These are phyloP conservation scores for Kazachstania taianensis DNA, from an alignment of 805 yeast genomes.

Conservation along the genomic window DNA sequence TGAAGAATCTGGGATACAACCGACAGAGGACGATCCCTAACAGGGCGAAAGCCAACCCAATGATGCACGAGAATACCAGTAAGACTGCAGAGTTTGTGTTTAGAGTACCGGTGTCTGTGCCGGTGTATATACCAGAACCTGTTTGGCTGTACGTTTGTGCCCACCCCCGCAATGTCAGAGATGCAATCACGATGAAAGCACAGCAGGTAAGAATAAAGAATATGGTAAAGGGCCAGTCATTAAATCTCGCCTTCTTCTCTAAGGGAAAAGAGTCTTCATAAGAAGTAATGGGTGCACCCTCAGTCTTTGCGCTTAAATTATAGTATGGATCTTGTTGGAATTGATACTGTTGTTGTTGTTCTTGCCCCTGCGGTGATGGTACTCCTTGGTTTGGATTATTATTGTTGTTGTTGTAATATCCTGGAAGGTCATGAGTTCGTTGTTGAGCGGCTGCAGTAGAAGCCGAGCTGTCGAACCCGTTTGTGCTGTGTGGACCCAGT, in stretches of 20 bases:
- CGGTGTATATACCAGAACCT: constrained; percentile 54
- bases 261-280: constrained; percentile 60
- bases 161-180: constrained; percentile 57
- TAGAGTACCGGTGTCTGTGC: constrained; percentile 46
- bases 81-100: constrained; percentile 67
- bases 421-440: background rate
- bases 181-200: constrained; percentile 66
- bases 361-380: background rate
- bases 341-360: constrained; percentile 12
- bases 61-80: constrained; percentile 52
- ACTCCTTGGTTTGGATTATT: background rate
- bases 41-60: constrained; percentile 49
- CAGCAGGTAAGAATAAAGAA: constrained; percentile 40
- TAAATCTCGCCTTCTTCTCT: constrained; percentile 45
- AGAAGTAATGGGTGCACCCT: constrained; percentile 34
- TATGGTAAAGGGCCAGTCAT: constrained; percentile 64
- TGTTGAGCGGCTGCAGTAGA: background rate
- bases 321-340: constrained; percentile 23
- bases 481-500: background rate
- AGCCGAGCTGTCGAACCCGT: background rate
- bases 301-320: constrained; percentile 23
- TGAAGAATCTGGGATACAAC: constrained; percentile 54
- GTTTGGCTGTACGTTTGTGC: constrained; percentile 41
- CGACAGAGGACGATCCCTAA: constrained; percentile 53
- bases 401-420: background rate